Evolutionary conservation across 768 basidiomycete genomes (phyloP).

Genomic region (Boletus fagicola): DNA sequence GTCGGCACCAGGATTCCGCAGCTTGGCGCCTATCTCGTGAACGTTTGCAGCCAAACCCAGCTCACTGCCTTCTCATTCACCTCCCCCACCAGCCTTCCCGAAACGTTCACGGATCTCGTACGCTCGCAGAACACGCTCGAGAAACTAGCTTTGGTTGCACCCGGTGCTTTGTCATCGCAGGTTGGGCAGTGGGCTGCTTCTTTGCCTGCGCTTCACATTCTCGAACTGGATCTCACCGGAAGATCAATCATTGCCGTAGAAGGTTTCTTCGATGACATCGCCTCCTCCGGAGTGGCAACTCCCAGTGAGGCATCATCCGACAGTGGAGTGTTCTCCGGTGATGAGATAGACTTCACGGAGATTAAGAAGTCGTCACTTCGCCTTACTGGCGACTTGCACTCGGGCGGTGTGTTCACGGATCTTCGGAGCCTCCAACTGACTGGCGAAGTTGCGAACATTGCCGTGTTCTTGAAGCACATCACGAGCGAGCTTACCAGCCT

Average conservation of each 20-base stretch:
- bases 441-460: constrained; percentile 67
- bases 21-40: constrained; percentile 59
- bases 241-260: constrained; percentile 69
- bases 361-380: constrained; percentile 68
- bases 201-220: constrained; percentile 56
- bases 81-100: constrained; percentile 67
- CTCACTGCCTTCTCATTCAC: constrained; percentile 69
- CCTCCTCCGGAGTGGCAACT: constrained; percentile 65
- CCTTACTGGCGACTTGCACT: constrained; percentile 58
- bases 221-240: constrained; percentile 72
- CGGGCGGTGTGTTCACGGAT: constrained; percentile 54
- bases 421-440: constrained; percentile 64
- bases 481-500: constrained; percentile 62
- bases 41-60: constrained; percentile 61
- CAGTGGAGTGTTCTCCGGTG: constrained; percentile 75
- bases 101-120: constrained; percentile 66
- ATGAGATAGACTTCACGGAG: constrained; percentile 75
- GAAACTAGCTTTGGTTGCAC: constrained; percentile 64
- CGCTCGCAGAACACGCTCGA: constrained; percentile 57
- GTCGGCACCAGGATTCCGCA: constrained; percentile 56
- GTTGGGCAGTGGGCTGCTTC: constrained; percentile 75
- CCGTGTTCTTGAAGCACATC: constrained; percentile 69
- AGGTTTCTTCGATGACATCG: constrained; percentile 74
- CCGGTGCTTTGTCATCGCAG: constrained; percentile 66
- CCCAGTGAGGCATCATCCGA: constrained; percentile 71